A percentile compares a stretch with the other conserved stretches of the same genome.
phyloP scores from a whole-genome alignment of 148 eudicot genomes.

The Persicaria tinctoria region DNA sequence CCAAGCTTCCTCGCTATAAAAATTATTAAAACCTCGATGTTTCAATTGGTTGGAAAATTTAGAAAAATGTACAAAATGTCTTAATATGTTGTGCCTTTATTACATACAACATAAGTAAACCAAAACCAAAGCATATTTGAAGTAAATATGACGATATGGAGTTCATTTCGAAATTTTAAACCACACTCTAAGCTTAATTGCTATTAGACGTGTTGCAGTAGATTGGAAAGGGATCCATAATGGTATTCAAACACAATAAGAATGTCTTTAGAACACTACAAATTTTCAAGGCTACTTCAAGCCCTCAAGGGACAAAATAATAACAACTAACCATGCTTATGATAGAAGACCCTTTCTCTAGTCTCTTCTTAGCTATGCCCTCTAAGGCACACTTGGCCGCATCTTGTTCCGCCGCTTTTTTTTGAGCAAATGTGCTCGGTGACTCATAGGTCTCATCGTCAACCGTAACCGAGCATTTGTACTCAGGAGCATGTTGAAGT shows the following conservation, averaged over 20 bases:
- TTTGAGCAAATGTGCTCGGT: slow-evolving; percentile 16
- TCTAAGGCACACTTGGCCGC: slow-evolving; percentile 46
- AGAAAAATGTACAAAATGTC: not conserved
- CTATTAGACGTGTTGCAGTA: not conserved
- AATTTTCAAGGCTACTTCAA: not conserved
- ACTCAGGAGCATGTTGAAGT: slow-evolving; percentile 21
- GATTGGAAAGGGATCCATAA: not conserved
- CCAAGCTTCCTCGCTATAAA: not conserved
- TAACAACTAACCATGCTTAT: slow-evolving; percentile 30
- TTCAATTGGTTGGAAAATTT: too few species aligned
- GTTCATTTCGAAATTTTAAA: not conserved
- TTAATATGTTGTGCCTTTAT: too few species aligned
- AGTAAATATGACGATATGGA: not conserved
- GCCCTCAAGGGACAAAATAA: not conserved
- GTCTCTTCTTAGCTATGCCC: slow-evolving; percentile 22
- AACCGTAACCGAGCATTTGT: slow-evolving; percentile 40
- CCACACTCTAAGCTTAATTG: not conserved
- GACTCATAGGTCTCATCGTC: slow-evolving; percentile 41
- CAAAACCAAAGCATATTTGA: not conserved
- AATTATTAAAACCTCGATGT: not conserved
- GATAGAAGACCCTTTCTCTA: slow-evolving; percentile 28
- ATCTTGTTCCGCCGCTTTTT: slow-evolving; percentile 56
- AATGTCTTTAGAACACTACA: not conserved
- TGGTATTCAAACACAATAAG: not conserved
- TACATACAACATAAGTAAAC: too few species aligned